Percentiles rank a stretch among this genome's conserved stretches.
Conservation (phyloP, 176 grass and related monocot genomes). For the Themeda triandra region DNA sequence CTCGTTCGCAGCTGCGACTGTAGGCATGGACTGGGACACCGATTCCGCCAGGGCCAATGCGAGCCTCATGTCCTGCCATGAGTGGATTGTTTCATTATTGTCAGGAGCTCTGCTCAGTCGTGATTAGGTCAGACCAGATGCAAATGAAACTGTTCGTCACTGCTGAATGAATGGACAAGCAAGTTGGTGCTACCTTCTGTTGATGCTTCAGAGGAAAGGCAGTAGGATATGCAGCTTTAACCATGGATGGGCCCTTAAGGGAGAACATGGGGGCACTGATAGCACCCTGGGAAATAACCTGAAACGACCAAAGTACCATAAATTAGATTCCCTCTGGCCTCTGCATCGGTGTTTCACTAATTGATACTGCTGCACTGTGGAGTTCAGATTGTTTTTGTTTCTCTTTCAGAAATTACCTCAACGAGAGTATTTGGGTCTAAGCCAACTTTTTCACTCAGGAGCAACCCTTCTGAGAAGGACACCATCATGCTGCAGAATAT, state of each 20-base stretch:
- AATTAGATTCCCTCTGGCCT: conserved; percentile 10
- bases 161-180: neutral
- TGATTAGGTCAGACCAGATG: neutral
- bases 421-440: conserved; percentile 75
- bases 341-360: neutral
- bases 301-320: conserved; percentile 21
- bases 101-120: neutral
- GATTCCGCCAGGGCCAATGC: conserved; percentile 77
- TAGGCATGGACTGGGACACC: conserved; percentile 75
- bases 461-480: conserved; percentile 83
- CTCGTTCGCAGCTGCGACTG: conserved; percentile 78
- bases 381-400: neutral
- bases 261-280: conserved; percentile 89
- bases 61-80: conserved; percentile 77
- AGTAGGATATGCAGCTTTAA: conserved; percentile 76
- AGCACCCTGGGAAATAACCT: conserved; percentile 94
- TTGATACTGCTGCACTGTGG: neutral
- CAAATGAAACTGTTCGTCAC: conserved; percentile 21
- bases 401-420: conserved; percentile 50
- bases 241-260: conserved; percentile 87
- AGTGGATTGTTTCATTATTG: neutral
- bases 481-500: conserved; percentile 82
- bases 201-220: conserved; percentile 98
- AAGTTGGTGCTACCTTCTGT: conserved; percentile 64
- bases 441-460: conserved; percentile 77